These are phyloP conservation scores for Porphyrellus cyaneotinctus DNA, from an alignment of 768 basidiomycete genomes.

Conservation along the genomic window DNA sequence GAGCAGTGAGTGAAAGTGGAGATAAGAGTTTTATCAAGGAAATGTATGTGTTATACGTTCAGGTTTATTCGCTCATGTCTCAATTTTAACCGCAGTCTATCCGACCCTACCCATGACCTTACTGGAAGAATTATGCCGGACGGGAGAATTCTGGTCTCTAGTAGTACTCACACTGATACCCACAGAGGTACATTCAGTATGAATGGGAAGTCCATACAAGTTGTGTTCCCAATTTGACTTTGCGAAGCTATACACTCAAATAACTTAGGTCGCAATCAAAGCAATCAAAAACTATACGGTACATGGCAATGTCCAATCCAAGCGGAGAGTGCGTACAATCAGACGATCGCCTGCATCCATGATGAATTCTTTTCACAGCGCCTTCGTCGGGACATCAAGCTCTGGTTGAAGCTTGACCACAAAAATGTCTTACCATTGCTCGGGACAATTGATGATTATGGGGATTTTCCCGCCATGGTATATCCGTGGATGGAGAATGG, in stretches of 20 bases:
- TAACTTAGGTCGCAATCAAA: conserved; percentile 22
- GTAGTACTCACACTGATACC: conserved; percentile 21
- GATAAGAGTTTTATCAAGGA: neutral
- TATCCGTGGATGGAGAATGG: conserved; percentile 34
- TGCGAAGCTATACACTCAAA: neutral
- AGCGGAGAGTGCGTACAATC: conserved; percentile 10
- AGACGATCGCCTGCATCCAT: neutral
- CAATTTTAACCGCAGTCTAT: conserved; percentile 10
- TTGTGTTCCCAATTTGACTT: neutral
- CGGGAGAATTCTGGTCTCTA: conserved; percentile 11
- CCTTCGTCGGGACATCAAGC: conserved; percentile 27
- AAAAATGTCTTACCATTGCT: conserved; percentile 29
- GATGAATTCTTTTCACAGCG: conserved; percentile 7
- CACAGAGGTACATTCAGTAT: conserved; percentile 15
- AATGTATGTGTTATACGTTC: conserved; percentile 5
- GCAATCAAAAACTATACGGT: conserved; percentile 21
- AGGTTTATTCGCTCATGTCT: neutral
- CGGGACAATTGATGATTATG: conserved; percentile 26
- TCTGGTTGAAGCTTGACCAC: conserved; percentile 31
- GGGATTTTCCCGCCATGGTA: conserved; percentile 31
- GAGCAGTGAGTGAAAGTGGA: neutral
- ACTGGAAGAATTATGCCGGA: conserved; percentile 11
- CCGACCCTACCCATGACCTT: conserved; percentile 10
- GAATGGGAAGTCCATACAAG: conserved; percentile 10
- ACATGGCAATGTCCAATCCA: conserved; percentile 12